Evolutionary conservation across 1,284 basidiomycete genomes (phyloP).

Genomic region (Moesziomyces antarcticus): DNA sequence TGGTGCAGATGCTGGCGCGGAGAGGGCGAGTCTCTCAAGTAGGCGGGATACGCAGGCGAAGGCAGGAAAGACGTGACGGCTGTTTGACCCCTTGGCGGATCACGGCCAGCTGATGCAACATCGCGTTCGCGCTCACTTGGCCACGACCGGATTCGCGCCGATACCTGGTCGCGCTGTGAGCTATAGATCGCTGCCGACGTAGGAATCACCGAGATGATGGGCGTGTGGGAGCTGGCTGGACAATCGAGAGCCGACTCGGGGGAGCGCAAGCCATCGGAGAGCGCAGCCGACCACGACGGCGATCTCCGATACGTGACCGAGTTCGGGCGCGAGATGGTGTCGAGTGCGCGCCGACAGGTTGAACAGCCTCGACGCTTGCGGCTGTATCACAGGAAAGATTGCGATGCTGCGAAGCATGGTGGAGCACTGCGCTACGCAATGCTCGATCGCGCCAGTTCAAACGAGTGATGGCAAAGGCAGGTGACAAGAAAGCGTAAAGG

Average conservation of each 20-base stretch:
- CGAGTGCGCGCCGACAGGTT: constrained; percentile 13
- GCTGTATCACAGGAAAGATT: background rate
- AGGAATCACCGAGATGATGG: background rate
- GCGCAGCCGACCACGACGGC: constrained; percentile 31
- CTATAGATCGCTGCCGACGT: too few relatives aligned
- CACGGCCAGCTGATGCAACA: too few relatives aligned
- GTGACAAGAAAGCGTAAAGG: too few relatives aligned
- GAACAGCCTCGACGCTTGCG: constrained; percentile 24
- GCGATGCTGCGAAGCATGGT: background rate
- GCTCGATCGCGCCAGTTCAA: background rate
- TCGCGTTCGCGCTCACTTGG: too few relatives aligned
- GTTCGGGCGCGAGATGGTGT: constrained; percentile 30
- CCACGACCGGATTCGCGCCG: background rate
- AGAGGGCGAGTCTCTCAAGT: background rate
- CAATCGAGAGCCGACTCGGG: constrained; percentile 3
- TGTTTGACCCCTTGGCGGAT: background rate
- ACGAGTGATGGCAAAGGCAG: too few relatives aligned
- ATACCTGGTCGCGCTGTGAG: background rate
- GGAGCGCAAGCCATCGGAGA: constrained; percentile 16
- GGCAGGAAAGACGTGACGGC: too few relatives aligned
- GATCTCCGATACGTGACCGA: constrained; percentile 35
- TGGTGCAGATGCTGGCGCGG: background rate
- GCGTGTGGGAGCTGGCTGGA: too few relatives aligned
- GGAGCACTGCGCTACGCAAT: background rate
- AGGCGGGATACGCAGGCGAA: background rate